phyloP scores from a whole-genome alignment of 805 yeast species.

The Torulaspora delbrueckii region DNA sequence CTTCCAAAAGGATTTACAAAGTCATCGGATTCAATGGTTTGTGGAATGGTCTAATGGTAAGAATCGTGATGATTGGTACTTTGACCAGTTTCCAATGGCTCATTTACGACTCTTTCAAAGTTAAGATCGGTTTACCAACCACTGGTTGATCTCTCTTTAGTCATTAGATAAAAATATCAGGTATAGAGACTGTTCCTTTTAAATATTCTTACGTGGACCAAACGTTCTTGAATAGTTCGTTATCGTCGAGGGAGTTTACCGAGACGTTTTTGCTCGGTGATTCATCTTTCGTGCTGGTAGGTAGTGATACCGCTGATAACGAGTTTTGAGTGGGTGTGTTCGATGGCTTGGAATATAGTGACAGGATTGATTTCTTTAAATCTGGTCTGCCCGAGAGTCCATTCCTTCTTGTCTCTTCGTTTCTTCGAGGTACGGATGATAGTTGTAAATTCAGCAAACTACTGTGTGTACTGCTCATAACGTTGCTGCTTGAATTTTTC shows the following conservation, averaged over 20 bases:
- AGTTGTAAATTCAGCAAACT: conserved; percentile 13
- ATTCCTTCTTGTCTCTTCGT: conserved; percentile 4
- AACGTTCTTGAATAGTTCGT: conserved; percentile 62
- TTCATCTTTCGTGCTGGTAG: conserved; percentile 6
- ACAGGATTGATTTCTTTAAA: conserved; percentile 83
- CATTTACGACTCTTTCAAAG: conserved; percentile 92
- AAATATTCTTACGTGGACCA: conserved; percentile 40
- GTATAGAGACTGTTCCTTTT: conserved; percentile 3
- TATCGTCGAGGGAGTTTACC: conserved; percentile 44
- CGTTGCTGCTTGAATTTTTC: background rate
- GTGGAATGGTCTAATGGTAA: conserved; percentile 92
- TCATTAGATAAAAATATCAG: background rate
- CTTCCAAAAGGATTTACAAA: conserved; percentile 67
- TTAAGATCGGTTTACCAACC: conserved; percentile 90
- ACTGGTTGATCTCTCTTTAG: conserved; percentile 56
- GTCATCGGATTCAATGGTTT: conserved; percentile 85
- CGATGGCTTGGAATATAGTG: conserved; percentile 70
- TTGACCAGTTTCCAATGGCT: conserved; percentile 97
- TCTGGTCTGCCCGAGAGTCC: conserved; percentile 55
- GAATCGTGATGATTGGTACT: conserved; percentile 97
- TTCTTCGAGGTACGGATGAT: conserved; percentile 12
- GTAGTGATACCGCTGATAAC: conserved; percentile 25
- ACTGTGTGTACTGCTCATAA: conserved; percentile 9
- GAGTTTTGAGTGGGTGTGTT: conserved; percentile 8
- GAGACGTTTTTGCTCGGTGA: conserved; percentile 12